A percentile compares a stretch with the other conserved stretches of the same genome.
These are phyloP conservation scores for Ophiostoma tasmaniense DNA, from an alignment of 2,329 filamentous ascomycete species.

Conservation along the genomic window DNA sequence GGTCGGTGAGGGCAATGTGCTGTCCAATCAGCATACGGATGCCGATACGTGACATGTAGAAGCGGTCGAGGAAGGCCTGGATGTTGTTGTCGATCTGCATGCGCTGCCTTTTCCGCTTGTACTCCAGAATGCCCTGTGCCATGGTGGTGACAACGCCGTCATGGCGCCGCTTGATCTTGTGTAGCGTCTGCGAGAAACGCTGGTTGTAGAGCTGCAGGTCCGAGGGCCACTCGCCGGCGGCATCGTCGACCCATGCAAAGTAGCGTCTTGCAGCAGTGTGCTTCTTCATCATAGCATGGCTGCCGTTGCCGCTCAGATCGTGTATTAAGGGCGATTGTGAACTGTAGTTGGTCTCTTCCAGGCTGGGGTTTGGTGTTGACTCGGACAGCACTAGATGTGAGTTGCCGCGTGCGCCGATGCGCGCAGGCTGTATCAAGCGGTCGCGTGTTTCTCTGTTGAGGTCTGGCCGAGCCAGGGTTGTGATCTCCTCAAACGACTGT, in stretches of 20 bases:
- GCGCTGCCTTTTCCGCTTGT: slow-evolving; percentile 89
- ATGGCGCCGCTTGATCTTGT: slow-evolving; percentile 91
- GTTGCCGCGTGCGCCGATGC: slow-evolving; percentile 41
- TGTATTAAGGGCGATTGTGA: slow-evolving; percentile 35
- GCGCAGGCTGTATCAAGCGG: slow-evolving; percentile 63
- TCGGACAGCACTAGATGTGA: slow-evolving; percentile 61
- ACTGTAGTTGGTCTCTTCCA: slow-evolving; percentile 72
- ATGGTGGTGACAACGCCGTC: slow-evolving; percentile 97
- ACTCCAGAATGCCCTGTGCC: slow-evolving; percentile 94
- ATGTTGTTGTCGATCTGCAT: slow-evolving; percentile 99
- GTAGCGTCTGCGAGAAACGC: slow-evolving; percentile 76
- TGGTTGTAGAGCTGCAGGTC: slow-evolving; percentile 93
- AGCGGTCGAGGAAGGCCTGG: slow-evolving; percentile 93
- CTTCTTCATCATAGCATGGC: slow-evolving; percentile 31
- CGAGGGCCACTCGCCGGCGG: slow-evolving; percentile 72
- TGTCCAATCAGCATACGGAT: slow-evolving; percentile 99
- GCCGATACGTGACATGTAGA: slow-evolving; percentile 99
- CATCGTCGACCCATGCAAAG: slow-evolving; percentile 86
- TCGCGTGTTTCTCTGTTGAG: slow-evolving; percentile 69
- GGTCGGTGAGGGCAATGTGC: slow-evolving; percentile 93
- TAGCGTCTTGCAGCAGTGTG: slow-evolving; percentile 60
- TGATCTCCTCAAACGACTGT: slow-evolving; percentile 99
- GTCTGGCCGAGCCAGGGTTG: slow-evolving; percentile 67
- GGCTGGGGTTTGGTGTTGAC: slow-evolving; percentile 82
- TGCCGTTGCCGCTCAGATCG: slow-evolving; percentile 31